Evolutionary conservation across 2,329 filamentous ascomycete genomes (phyloP).

Genomic region (Balansia obtecta): DNA sequence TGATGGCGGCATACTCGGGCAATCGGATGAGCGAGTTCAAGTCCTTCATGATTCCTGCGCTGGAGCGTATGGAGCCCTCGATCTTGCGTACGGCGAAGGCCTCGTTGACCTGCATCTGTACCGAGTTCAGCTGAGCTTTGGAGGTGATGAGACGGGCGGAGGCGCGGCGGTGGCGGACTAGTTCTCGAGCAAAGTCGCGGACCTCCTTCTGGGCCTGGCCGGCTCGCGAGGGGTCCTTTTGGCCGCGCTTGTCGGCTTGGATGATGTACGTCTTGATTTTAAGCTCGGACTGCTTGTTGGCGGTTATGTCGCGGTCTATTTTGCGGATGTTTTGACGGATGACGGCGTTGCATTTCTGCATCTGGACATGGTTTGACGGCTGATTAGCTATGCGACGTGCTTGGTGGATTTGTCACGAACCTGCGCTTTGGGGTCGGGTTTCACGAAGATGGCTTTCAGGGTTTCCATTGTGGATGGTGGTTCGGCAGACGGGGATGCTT

Average conservation of each 20-base stretch:
- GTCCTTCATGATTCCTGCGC: constrained; percentile 92
- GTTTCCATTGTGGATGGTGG: constrained; percentile 57
- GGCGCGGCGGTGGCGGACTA: constrained; percentile 72
- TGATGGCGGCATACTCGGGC: constrained; percentile 77
- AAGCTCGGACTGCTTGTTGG: constrained; percentile 64
- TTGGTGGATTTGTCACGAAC: constrained; percentile 31
- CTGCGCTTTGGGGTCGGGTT: constrained; percentile 87
- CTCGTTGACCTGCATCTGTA: constrained; percentile 96
- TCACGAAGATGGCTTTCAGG: constrained; percentile 74
- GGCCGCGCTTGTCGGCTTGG: constrained; percentile 66
- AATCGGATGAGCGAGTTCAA: constrained; percentile 77
- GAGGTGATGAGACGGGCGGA: constrained; percentile 64
- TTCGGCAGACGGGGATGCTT: neutral
- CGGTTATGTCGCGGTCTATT: constrained; percentile 81
- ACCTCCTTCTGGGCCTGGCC: constrained; percentile 72
- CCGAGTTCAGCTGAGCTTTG: constrained; percentile 83
- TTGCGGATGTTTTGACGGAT: constrained; percentile 86
- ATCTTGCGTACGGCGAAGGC: constrained; percentile 94
- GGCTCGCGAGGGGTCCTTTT: constrained; percentile 66
- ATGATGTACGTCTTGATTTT: constrained; percentile 82
- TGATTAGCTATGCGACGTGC: neutral
- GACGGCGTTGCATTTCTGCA: constrained; percentile 87
- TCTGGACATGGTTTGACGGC: constrained; percentile 34
- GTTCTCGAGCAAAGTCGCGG: constrained; percentile 77
- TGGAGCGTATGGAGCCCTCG: constrained; percentile 76